Conservation (phyloP, 768 basidiomycete genomes). For the Serendipita vermifera region DNA sequence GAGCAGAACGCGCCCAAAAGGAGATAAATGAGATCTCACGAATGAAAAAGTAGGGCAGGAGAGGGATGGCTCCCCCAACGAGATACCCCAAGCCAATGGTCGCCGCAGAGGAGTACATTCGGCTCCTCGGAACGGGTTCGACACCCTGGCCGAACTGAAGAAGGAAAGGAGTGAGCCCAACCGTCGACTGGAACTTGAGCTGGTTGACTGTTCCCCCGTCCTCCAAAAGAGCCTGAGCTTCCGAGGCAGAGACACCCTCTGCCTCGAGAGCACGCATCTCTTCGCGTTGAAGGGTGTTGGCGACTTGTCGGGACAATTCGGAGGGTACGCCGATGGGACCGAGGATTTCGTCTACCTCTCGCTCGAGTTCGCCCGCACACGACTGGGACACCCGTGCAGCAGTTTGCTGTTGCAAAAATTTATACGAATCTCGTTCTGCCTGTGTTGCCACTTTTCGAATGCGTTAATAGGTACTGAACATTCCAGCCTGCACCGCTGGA, state of each 20-base stretch:
- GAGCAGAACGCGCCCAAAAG: not conserved
- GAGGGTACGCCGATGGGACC: conserved; percentile 86
- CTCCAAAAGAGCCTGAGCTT: not conserved
- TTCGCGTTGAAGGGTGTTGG: conserved; percentile 54
- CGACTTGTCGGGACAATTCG: conserved; percentile 62
- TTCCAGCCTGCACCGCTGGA: no score
- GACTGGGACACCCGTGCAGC: conserved; percentile 72
- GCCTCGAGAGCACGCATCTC: conserved; percentile 34
- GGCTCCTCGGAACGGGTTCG: conserved; percentile 80
- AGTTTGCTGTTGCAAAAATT: conserved; percentile 62
- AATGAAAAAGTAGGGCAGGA: conserved; percentile 88
- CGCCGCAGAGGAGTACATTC: conserved; percentile 81
- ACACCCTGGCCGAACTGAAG: conserved; percentile 73
- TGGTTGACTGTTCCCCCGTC: no score
- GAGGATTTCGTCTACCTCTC: conserved; percentile 80
- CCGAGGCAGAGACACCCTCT: conserved; percentile 15
- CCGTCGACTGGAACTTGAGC: conserved; percentile 17
- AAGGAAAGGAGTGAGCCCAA: conserved; percentile 86
- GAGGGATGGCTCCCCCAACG: conserved; percentile 82
- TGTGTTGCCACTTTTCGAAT: conserved; percentile 78
- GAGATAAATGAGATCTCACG: conserved; percentile 21
- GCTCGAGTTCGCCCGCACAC: conserved; percentile 91
- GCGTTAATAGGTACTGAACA: no score
- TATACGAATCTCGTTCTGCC: conserved; percentile 90
- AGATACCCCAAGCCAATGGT: conserved; percentile 95